phyloP scores from a whole-genome alignment of 2,329 filamentous ascomycete genomes.

The Arthroderma uncinatum region DNA sequence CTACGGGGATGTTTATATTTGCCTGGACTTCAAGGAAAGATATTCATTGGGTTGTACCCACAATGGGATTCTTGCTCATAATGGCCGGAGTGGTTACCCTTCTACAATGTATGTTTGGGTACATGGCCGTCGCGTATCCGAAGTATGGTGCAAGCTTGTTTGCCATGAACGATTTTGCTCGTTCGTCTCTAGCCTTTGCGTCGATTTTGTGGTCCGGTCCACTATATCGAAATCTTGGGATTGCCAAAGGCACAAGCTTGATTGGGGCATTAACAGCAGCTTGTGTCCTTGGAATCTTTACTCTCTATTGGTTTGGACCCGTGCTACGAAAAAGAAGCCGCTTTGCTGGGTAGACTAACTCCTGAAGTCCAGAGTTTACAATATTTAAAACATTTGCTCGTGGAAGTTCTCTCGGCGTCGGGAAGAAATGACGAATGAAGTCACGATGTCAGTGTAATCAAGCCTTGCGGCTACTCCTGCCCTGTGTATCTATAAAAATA shows the following conservation, averaged over 20 bases:
- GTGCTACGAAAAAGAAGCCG: not conserved
- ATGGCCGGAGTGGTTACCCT: slow-evolving; percentile 20
- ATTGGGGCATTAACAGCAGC: not conserved
- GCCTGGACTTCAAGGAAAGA: slow-evolving; percentile 16
- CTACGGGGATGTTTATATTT: slow-evolving; percentile 15
- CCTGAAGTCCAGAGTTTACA: not conserved
- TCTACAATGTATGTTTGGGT: slow-evolving; percentile 18
- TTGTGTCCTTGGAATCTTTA: not conserved
- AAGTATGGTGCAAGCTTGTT: slow-evolving; percentile 32
- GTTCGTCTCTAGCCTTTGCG: not conserved
- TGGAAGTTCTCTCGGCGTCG: too few relatives aligned
- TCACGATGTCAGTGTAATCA: too few relatives aligned
- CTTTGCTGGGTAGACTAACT: not conserved
- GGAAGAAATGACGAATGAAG: too few relatives aligned
- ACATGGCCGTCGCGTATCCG: slow-evolving; percentile 23
- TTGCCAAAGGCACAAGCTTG: not conserved
- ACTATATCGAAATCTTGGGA: not conserved
- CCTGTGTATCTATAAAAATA: too few relatives aligned
- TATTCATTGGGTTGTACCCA: slow-evolving; percentile 37
- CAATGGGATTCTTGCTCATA: slow-evolving; percentile 41
- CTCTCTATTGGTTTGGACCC: not conserved
- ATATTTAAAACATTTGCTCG: too few relatives aligned
- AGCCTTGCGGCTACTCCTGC: too few relatives aligned
- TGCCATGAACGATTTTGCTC: slow-evolving; percentile 31
- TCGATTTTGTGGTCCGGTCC: not conserved